phyloP scores from a whole-genome alignment of 768 basidiomycete species.

The Wakefieldia striispora region DNA sequence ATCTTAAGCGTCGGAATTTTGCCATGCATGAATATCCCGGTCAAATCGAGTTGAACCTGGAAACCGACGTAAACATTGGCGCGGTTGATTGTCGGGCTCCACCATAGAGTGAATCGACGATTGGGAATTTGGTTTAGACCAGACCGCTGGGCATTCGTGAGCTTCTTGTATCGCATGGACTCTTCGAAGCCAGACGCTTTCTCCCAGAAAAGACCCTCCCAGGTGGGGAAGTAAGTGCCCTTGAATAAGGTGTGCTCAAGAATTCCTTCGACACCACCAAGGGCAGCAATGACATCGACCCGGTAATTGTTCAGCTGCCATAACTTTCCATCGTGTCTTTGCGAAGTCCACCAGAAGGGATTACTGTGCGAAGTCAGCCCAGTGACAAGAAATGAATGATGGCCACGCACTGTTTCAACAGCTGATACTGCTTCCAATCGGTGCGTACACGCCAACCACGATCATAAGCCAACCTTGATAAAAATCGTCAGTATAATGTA shows the following conservation, averaged over 20 bases:
- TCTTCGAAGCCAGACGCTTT: slow-evolving; percentile 97
- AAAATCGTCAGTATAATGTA: background rate
- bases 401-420: slow-evolving; percentile 75
- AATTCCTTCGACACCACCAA: slow-evolving; percentile 95
- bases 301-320: slow-evolving; percentile 99
- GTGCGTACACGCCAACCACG: slow-evolving; percentile 98
- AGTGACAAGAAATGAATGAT: background rate
- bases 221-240: slow-evolving; percentile 96
- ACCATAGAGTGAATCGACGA: slow-evolving; percentile 99
- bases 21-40: slow-evolving; percentile 97
- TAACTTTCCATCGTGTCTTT: slow-evolving; percentile 92
- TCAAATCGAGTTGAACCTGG: slow-evolving; percentile 98
- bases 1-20: slow-evolving; percentile 99
- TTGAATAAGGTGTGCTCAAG: slow-evolving; percentile 97
- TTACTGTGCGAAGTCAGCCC: slow-evolving; percentile 51
- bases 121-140: slow-evolving; percentile 98
- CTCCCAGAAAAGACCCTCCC: slow-evolving; percentile 99
- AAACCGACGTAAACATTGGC: slow-evolving; percentile 99
- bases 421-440: slow-evolving; percentile 97
- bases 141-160: slow-evolving; percentile 97
- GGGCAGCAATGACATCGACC: slow-evolving; percentile 96
- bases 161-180: slow-evolving; percentile 92
- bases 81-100: slow-evolving; percentile 98
- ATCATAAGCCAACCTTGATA: slow-evolving; percentile 82
- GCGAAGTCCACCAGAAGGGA: slow-evolving; percentile 99